phyloP scores from a whole-genome alignment of 2,329 filamentous ascomycete genomes.

The Colletotrichum lindemuthianum region DNA sequence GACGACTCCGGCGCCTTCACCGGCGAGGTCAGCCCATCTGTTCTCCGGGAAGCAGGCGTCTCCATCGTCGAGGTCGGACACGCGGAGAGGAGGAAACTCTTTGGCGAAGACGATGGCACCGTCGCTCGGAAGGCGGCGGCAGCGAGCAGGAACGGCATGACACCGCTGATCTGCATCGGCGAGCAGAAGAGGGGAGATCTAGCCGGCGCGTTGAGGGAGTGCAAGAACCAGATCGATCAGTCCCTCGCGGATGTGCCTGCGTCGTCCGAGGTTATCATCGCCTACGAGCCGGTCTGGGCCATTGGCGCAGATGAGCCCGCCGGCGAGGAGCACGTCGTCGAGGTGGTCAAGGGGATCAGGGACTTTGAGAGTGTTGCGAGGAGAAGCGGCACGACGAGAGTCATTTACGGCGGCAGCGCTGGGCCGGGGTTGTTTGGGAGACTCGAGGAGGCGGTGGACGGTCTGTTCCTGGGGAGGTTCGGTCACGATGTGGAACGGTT shows the following conservation, averaged over 20 bases:
- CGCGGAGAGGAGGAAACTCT: slow-evolving; percentile 78
- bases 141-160: slow-evolving; percentile 73
- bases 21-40: slow-evolving; percentile 77
- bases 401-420: slow-evolving; percentile 86
- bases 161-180: slow-evolving; percentile 84
- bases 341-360: slow-evolving; percentile 73
- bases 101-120: slow-evolving; percentile 77
- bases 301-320: slow-evolving; percentile 82
- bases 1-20: slow-evolving; percentile 79
- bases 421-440: slow-evolving; percentile 79
- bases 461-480: slow-evolving; percentile 83
- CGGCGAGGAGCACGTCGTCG: slow-evolving; percentile 75
- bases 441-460: slow-evolving; percentile 77
- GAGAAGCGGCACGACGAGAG: slow-evolving; percentile 68
- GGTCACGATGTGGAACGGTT: slow-evolving; percentile 81
- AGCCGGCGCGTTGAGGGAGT: slow-evolving; percentile 71
- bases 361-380: slow-evolving; percentile 58
- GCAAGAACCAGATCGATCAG: slow-evolving; percentile 70
- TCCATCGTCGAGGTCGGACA: slow-evolving; percentile 82
- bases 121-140: slow-evolving; percentile 77
- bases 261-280: slow-evolving; percentile 76
- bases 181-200: slow-evolving; percentile 68
- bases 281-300: slow-evolving; percentile 91
- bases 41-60: slow-evolving; percentile 74
- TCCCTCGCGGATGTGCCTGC: slow-evolving; percentile 70